Evolutionary conservation across 106 monocot genomes (phyloP), one percentile per base, ranked within the genome.

Genomic region (Chionographis japonica): DNA sequence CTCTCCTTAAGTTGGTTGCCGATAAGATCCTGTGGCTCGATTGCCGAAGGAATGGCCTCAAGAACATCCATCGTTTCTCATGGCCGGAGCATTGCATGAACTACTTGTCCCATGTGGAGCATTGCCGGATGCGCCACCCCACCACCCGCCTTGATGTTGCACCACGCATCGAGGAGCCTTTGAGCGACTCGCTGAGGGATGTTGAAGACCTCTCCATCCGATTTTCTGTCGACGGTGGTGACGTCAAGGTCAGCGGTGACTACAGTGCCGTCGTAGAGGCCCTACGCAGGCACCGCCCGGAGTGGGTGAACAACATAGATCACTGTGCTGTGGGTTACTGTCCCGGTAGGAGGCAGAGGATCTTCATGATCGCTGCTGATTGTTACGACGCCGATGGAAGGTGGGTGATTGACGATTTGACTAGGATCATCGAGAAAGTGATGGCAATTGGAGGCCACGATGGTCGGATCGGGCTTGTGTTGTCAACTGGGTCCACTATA

Each of bases 51-150:
- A 86, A 71, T 38, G 90, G 90, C 40, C 81, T 86, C 62, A 78
- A 76, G 64, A 86, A 90, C 76, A 90, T 90, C 72, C 80, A 81
- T 63, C 75, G 76, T 37, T 90, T 84, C 84, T 90, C 90, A 4
- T 90, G 90, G 90, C 90, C 90, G 3, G 87, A 90, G 65, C 90
- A 90, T 60, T 87, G 90, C 67, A 77, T 70, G 18, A 73, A 58
- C 70, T 90, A 84, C 78, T 74, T 90, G 13, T 78, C 90, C 70
- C 72, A 81, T 12, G 63, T 80, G 40, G 80, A 78, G 36, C 76
- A 72, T 57, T 74, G 65, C 61, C 58, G 83, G 37, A 66, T 50
- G 39, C 66, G 67, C 41, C 80, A 81, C 58, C 77, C 73, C 6
- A 35, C 65, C 8, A 37, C 74, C 18, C 13, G 58, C 49, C 65